Base-by-base conservation (phyloP, 331 rosid genomes). In the Stylosanthes scabra region DNA sequence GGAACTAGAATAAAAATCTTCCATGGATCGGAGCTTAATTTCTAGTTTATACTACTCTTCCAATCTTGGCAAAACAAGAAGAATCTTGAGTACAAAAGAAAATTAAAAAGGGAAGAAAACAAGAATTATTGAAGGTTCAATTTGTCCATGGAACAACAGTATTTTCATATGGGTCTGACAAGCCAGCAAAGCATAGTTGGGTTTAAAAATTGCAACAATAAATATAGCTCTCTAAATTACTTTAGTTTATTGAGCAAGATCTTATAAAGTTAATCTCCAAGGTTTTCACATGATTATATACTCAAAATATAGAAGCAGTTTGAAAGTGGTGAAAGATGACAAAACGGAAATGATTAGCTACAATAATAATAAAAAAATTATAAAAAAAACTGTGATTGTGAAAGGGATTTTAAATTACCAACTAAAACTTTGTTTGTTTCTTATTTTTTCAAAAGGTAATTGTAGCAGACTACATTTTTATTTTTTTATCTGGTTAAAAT, bases 131-230 rank as follows among this genome's bases (percentile, higher is more conserved):
- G 37, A 3, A 31, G 6, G 5, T 31, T 3, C 5, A 31, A 31
- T 3, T 31, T 68, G 56, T 74, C 52, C 20, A 63, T 13, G 72
- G 57, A 63, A 66, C 3, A 51, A 10, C 15, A 61, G 64, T 40
- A 14, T 70, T 69, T 68, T 56, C 64, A 72, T 63, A 64, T 68
- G 56, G 11, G 3, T 39, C 85, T 85, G 82, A 82, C 83, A 70
- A 60, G 74, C 90, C 83, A 86, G 86, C 84, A 78, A 59, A 54
- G 74, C 7, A 15, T 54, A 73, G 47, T 6, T 64, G 69, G 29
- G 78, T 74, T 44, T 9, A 62, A 63, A 67, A 63, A 28, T 25
- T 13, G 6, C 2, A 50, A 39, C 52, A 42, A 72, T 44, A 31
- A 20, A 20, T 44, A 46, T 8, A 45, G 55, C 41, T 12, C 12